phyloP scores from a whole-genome alignment of 805 yeast genomes.

The Pachysolen tannophilus region DNA sequence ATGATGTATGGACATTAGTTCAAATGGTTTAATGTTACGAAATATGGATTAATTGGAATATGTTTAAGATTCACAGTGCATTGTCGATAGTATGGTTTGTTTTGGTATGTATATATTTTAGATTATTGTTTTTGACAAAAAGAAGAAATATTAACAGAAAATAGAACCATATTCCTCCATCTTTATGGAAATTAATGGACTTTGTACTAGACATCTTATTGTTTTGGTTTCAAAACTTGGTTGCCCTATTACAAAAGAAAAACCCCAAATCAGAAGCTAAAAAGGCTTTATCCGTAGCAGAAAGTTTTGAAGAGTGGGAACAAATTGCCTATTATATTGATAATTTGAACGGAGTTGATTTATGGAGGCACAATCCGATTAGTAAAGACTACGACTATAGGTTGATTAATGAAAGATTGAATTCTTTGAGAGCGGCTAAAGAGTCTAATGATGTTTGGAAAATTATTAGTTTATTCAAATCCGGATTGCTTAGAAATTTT shows the following conservation, averaged over 20 bases:
- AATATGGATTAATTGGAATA: too few species aligned
- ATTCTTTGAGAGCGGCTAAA: slow-evolving; percentile 54
- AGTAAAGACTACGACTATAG: slow-evolving; percentile 78
- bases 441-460: slow-evolving; percentile 45
- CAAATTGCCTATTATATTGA: slow-evolving; percentile 41
- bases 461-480: slow-evolving; percentile 61
- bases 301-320: slow-evolving; percentile 67
- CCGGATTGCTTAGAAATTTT: slow-evolving; percentile 82
- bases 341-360: slow-evolving; percentile 41
- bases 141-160: neutral
- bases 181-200: slow-evolving; percentile 20
- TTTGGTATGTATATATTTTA: too few species aligned
- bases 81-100: too few species aligned
- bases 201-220: slow-evolving; percentile 34
- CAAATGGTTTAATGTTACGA: too few species aligned
- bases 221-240: slow-evolving; percentile 36
- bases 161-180: slow-evolving; percentile 16
- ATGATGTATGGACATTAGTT: too few species aligned
- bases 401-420: slow-evolving; percentile 67
- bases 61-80: too few species aligned
- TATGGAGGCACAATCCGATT: slow-evolving; percentile 79
- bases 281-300: slow-evolving; percentile 41
- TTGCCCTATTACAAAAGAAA: slow-evolving; percentile 27
- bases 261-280: slow-evolving; percentile 40
- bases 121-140: neutral